Percentiles rank a stretch among this genome's conserved stretches.
Evolutionary conservation across 2,329 filamentous ascomycete species (phyloP).

Genomic region (Aspergillus terreus): DNA sequence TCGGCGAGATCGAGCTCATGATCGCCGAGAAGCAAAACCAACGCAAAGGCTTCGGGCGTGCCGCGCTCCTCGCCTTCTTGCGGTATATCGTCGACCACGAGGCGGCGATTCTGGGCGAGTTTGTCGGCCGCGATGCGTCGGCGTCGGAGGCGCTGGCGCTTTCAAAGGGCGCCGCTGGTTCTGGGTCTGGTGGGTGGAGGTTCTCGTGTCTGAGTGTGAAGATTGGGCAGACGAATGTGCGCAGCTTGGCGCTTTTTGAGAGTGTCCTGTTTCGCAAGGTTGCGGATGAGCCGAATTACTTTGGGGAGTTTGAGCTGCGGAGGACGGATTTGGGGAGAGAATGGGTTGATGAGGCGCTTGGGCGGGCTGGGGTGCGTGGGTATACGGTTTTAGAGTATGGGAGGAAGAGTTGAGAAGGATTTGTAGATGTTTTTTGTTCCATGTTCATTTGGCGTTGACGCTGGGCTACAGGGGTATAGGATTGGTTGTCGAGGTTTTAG

Average conservation of each 20-base stretch:
- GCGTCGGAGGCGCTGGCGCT: slow-evolving; percentile 12
- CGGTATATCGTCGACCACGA: slow-evolving; percentile 60
- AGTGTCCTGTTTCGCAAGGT: slow-evolving; percentile 54
- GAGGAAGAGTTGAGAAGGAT: slow-evolving; percentile 4
- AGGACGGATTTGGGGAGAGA: slow-evolving; percentile 27
- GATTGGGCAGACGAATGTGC: slow-evolving; percentile 55
- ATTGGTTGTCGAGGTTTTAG: background rate
- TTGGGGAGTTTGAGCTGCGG: slow-evolving; percentile 63
- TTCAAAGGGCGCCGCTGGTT: slow-evolving; percentile 3
- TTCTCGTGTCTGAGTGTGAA: slow-evolving; percentile 55
- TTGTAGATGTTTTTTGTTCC: background rate
- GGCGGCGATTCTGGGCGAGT: slow-evolving; percentile 56
- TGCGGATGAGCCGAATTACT: slow-evolving; percentile 56
- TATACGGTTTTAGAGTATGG: slow-evolving; percentile 40
- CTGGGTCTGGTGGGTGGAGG: slow-evolving; percentile 7
- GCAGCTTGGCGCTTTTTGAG: slow-evolving; percentile 60
- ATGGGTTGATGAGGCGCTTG: slow-evolving; percentile 25
- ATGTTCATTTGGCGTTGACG: background rate
- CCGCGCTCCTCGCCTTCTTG: slow-evolving; percentile 65
- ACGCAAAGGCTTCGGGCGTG: slow-evolving; percentile 61
- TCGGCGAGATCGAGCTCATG: slow-evolving; percentile 85
- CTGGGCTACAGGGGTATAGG: background rate
- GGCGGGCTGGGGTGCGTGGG: slow-evolving; percentile 28
- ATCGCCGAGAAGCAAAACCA: slow-evolving; percentile 61
- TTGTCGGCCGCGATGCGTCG: slow-evolving; percentile 25